These are phyloP conservation scores for Microsporum ferrugineum DNA, from an alignment of 2,329 filamentous ascomycete species.

Conservation along the genomic window DNA sequence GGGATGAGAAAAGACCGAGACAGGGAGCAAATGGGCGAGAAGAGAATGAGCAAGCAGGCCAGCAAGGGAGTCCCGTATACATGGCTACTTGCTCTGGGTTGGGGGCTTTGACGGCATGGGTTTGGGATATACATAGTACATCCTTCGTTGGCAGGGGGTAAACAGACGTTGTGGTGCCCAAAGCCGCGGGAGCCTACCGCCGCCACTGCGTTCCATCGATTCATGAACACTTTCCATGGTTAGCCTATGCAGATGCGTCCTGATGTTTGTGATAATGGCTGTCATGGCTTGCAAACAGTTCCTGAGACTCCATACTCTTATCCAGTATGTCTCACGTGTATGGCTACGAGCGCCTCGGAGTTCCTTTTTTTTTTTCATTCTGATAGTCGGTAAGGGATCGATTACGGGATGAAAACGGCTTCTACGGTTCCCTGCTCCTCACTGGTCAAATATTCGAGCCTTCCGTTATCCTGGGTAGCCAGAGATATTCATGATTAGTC, in stretches of 20 bases:
- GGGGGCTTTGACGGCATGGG: neutral
- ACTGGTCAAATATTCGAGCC: neutral
- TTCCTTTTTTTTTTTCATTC: neutral
- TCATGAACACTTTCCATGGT: neutral
- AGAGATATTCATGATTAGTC: neutral
- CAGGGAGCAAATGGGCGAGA: neutral
- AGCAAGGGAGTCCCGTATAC: neutral
- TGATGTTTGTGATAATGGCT: neutral
- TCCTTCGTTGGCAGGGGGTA: neutral
- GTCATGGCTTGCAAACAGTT: neutral
- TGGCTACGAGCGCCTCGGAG: neutral
- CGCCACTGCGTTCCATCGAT: neutral
- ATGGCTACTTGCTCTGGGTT: neutral
- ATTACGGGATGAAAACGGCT: neutral
- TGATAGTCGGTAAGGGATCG: neutral
- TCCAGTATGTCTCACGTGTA: neutral
- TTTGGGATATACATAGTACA: neutral
- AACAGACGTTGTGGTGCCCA: slow-evolving; percentile 1
- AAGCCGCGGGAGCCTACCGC: neutral
- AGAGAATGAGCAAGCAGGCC: neutral
- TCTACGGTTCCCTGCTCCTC: neutral
- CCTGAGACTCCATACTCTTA: neutral
- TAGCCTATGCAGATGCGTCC: neutral
- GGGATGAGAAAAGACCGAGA: neutral
- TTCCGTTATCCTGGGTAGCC: neutral